Percentiles rank a stretch among this genome's conserved stretches.
Evolutionary conservation across 176 grass and related monocot genomes (phyloP).

Genomic region (Olyra latifolia): DNA sequence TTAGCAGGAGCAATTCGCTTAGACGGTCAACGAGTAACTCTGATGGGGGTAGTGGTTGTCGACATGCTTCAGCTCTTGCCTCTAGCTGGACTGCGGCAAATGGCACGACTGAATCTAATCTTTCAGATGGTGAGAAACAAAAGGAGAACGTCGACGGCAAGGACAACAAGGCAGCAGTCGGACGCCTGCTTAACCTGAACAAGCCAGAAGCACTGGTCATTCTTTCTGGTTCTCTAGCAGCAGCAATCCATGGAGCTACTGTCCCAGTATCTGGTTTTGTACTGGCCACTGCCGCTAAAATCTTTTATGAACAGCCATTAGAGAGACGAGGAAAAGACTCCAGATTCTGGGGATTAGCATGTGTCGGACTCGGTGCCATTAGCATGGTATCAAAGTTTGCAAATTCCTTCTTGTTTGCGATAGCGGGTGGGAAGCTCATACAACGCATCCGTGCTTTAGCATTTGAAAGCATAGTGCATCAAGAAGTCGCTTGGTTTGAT

Average conservation of each 20-base stretch:
- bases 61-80: not conserved
- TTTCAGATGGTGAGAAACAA: not conserved
- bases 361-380: constrained; percentile 26
- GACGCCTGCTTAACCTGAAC: constrained; percentile 41
- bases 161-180: constrained; percentile 26
- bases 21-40: constrained; percentile 22
- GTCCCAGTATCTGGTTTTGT: constrained; percentile 41
- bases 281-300: constrained; percentile 36
- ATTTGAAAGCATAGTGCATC: constrained; percentile 57
- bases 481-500: constrained; percentile 86
- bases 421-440: constrained; percentile 78
- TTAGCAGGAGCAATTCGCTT: constrained; percentile 12
- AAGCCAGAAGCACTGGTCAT: constrained; percentile 34
- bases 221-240: constrained; percentile 47
- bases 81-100: not conserved
- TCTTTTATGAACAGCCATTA: constrained; percentile 43
- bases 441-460: constrained; percentile 63
- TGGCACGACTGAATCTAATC: constrained; percentile 21
- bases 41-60: not conserved
- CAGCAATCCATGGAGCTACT: constrained; percentile 43
- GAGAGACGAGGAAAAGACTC: constrained; percentile 39
- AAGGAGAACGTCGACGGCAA: not conserved
- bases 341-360: constrained; percentile 42
- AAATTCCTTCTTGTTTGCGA: constrained; percentile 48
- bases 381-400: constrained; percentile 17